Percentiles rank a stretch among this genome's conserved stretches.
Evolutionary conservation across 2,329 filamentous ascomycete genomes (phyloP).

Genomic region (Aotearoamyces nothofagi): DNA sequence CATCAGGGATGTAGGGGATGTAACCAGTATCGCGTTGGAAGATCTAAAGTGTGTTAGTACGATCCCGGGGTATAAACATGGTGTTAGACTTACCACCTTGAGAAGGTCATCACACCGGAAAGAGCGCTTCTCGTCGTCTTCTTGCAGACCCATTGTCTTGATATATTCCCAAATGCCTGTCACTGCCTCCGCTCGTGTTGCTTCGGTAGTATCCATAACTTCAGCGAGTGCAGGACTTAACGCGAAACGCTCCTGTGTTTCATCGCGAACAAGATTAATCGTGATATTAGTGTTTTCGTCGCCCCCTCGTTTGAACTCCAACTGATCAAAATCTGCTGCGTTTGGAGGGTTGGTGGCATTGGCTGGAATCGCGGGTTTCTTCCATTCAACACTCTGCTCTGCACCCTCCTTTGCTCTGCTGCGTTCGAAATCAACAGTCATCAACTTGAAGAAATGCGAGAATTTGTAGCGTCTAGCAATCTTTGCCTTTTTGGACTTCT

Average conservation of each 20-base stretch:
- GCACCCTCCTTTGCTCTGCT: constrained; percentile 38
- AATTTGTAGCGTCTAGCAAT: constrained; percentile 37
- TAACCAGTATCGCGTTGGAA: constrained; percentile 62
- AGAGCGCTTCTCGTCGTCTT: constrained; percentile 87
- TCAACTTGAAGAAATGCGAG: constrained; percentile 70
- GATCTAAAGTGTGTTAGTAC: constrained; percentile 32
- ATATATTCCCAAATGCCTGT: constrained; percentile 96
- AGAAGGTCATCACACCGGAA: constrained; percentile 81
- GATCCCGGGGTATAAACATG: constrained; percentile 1
- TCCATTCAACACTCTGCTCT: constrained; percentile 65
- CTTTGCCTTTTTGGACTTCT: constrained; percentile 23
- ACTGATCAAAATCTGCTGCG: constrained; percentile 70
- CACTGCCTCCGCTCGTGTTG: constrained; percentile 73
- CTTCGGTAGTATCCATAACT: constrained; percentile 73
- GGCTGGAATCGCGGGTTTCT: constrained; percentile 49
- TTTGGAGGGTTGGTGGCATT: constrained; percentile 34
- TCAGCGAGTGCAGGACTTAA: constrained; percentile 68
- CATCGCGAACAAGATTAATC: constrained; percentile 73
- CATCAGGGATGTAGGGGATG: constrained; percentile 74
- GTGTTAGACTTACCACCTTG: constrained; percentile 43
- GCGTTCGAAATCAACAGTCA: constrained; percentile 59
- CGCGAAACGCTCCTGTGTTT: constrained; percentile 71
- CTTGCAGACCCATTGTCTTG: constrained; percentile 68
- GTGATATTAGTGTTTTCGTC: constrained; percentile 89
- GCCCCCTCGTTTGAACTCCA: constrained; percentile 81